A percentile compares a stretch with the other conserved stretches of the same genome.
Evolutionary conservation across 1,139 yeast species (phyloP).

Genomic region (Geotrichum cucujoidarum): DNA sequence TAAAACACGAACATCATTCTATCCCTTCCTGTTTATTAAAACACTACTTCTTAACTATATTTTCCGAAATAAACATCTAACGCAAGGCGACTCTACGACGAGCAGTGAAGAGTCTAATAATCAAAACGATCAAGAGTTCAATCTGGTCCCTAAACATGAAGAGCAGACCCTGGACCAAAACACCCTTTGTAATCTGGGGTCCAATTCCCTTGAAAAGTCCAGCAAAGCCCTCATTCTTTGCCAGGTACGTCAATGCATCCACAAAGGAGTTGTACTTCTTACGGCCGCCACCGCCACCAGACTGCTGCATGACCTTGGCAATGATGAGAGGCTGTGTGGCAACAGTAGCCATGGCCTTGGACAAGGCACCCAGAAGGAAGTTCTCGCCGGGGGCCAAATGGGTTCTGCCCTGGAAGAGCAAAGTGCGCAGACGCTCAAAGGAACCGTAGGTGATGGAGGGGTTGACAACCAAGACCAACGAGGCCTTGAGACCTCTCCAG

Average conservation of each 20-base stretch:
- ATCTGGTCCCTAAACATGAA: conserved; percentile 75
- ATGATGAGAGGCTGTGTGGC: conserved; percentile 83
- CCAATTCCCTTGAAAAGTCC: conserved; percentile 74
- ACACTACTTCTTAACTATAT: too few relatives aligned
- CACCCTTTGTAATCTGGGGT: conserved; percentile 79
- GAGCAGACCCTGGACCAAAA: conserved; percentile 77
- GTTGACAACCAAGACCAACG: conserved; percentile 70
- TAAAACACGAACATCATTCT: too few relatives aligned
- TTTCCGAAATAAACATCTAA: conserved; percentile 4
- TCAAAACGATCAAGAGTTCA: conserved; percentile 36
- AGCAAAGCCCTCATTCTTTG: conserved; percentile 46
- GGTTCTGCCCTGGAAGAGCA: conserved; percentile 47
- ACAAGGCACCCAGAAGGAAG: conserved; percentile 68
- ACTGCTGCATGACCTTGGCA: conserved; percentile 76
- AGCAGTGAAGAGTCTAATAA: conserved; percentile 29
- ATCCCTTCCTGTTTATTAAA: too few relatives aligned
- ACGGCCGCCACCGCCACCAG: conserved; percentile 34
- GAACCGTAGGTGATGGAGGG: conserved; percentile 88
- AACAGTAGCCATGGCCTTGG: conserved; percentile 75
- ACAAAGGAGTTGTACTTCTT: conserved; percentile 47
- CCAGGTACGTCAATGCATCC: conserved; percentile 49
- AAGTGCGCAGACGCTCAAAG: conserved; percentile 61
- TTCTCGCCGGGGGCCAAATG: conserved; percentile 61
- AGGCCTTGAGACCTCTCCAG: conserved; percentile 83
- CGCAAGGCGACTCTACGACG: conserved; percentile 19